Conservation (phyloP, 306 rosid genomes). For the Fragaria vesca region DNA sequence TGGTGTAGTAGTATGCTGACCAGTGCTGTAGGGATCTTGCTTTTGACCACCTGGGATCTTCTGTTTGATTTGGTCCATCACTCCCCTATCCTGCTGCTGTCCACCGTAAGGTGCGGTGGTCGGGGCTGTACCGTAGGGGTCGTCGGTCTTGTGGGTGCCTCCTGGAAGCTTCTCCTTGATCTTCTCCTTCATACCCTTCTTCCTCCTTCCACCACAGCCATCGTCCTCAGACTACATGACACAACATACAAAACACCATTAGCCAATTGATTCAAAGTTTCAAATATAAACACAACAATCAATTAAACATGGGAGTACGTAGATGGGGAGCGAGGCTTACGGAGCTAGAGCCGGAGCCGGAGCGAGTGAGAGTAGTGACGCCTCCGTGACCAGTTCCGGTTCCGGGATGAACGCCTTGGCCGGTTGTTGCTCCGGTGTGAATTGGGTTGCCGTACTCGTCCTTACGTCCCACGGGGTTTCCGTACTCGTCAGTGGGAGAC, state of each 20-base stretch:
- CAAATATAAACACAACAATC: not conserved
- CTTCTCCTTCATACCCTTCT: constrained; percentile 52
- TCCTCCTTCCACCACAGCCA: constrained; percentile 56
- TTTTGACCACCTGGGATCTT: constrained; percentile 30
- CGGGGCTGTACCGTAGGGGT: not conserved
- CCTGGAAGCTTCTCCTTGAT: constrained; percentile 39
- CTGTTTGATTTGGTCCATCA: constrained; percentile 42
- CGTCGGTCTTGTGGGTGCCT: constrained; percentile 10
- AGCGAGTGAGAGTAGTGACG: constrained; percentile 26
- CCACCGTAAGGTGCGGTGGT: constrained; percentile 27
- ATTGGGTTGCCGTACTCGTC: constrained; percentile 28
- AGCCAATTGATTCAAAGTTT: not conserved
- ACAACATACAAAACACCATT: not conserved
- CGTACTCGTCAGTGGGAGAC: constrained; percentile 25
- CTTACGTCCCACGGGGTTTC: constrained; percentile 20
- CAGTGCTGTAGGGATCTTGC: not conserved
- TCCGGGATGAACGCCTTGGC: not conserved
- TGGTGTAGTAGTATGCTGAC: not conserved
- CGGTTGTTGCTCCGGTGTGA: not conserved
- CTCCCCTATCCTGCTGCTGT: not conserved
- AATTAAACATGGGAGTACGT: too few relatives aligned
- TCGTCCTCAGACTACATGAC: constrained; percentile 47
- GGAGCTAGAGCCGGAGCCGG: constrained; percentile 51
- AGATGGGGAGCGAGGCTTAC: constrained; percentile 13
- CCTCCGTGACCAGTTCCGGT: not conserved